Evolutionary conservation across 2,329 filamentous ascomycete species (phyloP), one percentile per base, ranked within the genome.

Genomic region (Epichloe sibirici): DNA sequence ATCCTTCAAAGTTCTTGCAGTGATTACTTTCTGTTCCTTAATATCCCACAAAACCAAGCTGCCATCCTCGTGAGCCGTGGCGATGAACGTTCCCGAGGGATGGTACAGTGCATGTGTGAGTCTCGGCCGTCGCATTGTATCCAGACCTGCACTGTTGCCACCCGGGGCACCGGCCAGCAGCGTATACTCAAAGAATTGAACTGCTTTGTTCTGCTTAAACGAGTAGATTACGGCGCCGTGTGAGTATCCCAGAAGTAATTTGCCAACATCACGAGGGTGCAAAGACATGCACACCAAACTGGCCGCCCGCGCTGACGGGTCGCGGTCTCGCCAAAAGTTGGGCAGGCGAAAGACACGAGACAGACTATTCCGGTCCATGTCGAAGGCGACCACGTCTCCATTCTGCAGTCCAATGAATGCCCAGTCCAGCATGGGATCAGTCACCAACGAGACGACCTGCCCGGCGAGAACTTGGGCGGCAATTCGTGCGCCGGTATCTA

Each of bases 11-110:
- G 88, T 95, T 60, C 93, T 77, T 4, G 91, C 90, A 74, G 89
- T 82, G 6, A 98, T 71, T 39, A 95, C 73, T 53, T 87, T 82
- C 7, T 88, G 89, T 63, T 97, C 91, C 61, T 90, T 94, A 1
- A 86, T 74, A 66, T 98, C 93, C 90, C 91, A 98, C 59, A 97
- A 86, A 0, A 95, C 91, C 46, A 98, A 72, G 60, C 88, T 95
- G 37, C 86, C 85, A 65, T 98, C 93, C 52, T 95, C 90, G 63
- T 96, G 87, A 1, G 84, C 87, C 0, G 89, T 95, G 58, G 93
- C 65, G 39, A 96, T 72, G 62, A 95, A 95, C 0, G 88, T 94
- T 0, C 90, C 93, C 1, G 88, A 95, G 0, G 93, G 93, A 70
- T 98, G 93, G 90, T 91, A 98, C 15, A 91, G 67, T 1, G 89